A percentile compares a stretch with the other conserved stretches of the same genome.
phyloP scores from a whole-genome alignment of 2,329 filamentous ascomycete genomes.

The Endoconidiophora polonica region DNA sequence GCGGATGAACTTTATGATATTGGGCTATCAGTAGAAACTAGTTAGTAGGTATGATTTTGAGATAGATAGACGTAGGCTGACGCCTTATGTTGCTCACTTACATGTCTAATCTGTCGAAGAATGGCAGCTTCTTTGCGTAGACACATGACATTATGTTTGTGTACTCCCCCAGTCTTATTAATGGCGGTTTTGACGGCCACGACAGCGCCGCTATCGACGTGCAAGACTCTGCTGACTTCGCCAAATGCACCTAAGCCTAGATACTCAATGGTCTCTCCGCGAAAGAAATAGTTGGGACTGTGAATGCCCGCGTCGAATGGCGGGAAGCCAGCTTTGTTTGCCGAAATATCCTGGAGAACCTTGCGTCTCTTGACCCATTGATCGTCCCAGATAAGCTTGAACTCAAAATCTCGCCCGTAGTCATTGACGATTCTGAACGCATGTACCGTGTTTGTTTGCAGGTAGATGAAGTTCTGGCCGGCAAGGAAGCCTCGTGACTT shows the following conservation, averaged over 20 bases:
- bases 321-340: not conserved
- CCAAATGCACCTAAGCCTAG: not conserved
- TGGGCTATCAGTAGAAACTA: not conserved
- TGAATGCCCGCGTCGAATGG: too few relatives aligned
- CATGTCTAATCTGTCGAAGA: not conserved
- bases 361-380: not conserved
- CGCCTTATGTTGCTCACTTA: not conserved
- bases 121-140: not conserved
- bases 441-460: not conserved
- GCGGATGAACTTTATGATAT: conserved; percentile 4
- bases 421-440: not conserved
- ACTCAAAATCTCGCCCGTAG: not conserved
- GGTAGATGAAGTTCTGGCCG: too few relatives aligned
- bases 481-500: too few relatives aligned
- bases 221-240: not conserved
- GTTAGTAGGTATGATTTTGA: not conserved
- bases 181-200: conserved; percentile 1
- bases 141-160: not conserved
- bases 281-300: not conserved
- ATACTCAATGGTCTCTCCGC: not conserved
- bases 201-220: not conserved
- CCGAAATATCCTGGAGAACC: not conserved
- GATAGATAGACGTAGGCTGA: too few relatives aligned
- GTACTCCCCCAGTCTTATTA: not conserved
- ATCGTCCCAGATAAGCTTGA: not conserved